These are phyloP conservation scores for Colletotrichum cordylinicola DNA, from an alignment of 2,329 filamentous ascomycete species.

Conservation along the genomic window DNA sequence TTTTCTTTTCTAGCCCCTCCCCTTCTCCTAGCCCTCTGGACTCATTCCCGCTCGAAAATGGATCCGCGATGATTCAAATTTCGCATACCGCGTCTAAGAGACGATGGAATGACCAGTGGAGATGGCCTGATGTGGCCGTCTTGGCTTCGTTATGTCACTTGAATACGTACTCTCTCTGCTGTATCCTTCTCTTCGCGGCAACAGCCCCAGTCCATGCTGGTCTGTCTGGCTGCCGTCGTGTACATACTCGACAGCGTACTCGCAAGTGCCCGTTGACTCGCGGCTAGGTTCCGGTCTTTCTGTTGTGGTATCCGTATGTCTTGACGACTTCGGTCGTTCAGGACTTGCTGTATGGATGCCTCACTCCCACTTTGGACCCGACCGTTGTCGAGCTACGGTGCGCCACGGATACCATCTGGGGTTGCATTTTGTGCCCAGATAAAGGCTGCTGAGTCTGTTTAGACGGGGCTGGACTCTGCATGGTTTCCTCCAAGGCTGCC, in stretches of 20 bases:
- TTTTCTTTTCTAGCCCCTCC: background rate
- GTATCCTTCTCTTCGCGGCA: background rate
- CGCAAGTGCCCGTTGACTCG: background rate
- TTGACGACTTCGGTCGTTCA: background rate
- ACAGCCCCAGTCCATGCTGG: background rate
- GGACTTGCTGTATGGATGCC: background rate
- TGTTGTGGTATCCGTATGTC: background rate
- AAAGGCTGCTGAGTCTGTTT: background rate
- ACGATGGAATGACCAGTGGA: background rate
- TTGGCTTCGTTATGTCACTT: background rate
- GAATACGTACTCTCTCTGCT: background rate
- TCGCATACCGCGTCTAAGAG: background rate
- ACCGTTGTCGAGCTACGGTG: background rate
- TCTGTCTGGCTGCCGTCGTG: background rate
- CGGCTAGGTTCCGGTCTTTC: background rate
- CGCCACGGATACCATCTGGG: background rate
- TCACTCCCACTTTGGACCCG: too few species aligned
- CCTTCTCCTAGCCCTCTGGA: background rate
- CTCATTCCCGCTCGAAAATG: conserved; percentile 4
- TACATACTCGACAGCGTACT: background rate
- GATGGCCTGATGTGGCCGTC: background rate
- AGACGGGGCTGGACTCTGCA: background rate
- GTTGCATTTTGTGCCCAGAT: background rate
- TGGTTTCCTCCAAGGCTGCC: background rate
- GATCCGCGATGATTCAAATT: background rate